phyloP scores from a whole-genome alignment of 2,329 filamentous ascomycete genomes.

The Diaporthe sp. region DNA sequence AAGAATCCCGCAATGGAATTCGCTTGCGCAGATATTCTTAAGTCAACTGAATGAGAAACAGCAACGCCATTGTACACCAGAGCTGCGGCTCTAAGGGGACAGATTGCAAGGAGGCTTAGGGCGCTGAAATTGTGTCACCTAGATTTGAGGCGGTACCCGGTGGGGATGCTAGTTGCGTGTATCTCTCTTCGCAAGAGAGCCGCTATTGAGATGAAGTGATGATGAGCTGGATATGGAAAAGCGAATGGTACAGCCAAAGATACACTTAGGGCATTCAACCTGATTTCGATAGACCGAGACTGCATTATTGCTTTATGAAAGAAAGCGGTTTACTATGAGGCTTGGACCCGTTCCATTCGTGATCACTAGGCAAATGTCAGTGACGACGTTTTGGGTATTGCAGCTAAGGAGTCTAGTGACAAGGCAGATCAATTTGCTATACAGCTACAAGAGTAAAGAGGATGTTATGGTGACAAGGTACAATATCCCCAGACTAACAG shows the following conservation, averaged over 20 bases:
- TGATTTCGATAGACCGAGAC: background rate
- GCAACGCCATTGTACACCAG: background rate
- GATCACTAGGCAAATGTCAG: too few relatives aligned
- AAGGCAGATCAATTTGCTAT: too few relatives aligned
- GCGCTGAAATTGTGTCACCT: background rate
- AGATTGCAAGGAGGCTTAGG: background rate
- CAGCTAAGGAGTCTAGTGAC: too few relatives aligned
- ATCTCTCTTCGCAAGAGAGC: background rate
- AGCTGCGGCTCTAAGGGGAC: background rate
- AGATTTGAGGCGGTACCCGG: too few relatives aligned
- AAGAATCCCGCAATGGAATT: background rate
- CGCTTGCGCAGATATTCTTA: too few relatives aligned
- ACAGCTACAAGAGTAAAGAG: too few relatives aligned
- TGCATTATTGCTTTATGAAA: background rate
- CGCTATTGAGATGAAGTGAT: background rate
- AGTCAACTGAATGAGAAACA: background rate
- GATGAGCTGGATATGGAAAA: background rate
- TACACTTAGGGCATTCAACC: background rate
- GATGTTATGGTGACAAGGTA: too few relatives aligned
- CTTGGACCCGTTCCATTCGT: rapidly evolving
- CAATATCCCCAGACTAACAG: too few relatives aligned
- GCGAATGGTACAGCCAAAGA: background rate
- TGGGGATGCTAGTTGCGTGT: background rate
- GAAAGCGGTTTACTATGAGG: background rate
- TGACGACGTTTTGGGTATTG: too few relatives aligned